Conservation (phyloP, 768 basidiomycete species). For the Hirschioporus abietinus region DNA sequence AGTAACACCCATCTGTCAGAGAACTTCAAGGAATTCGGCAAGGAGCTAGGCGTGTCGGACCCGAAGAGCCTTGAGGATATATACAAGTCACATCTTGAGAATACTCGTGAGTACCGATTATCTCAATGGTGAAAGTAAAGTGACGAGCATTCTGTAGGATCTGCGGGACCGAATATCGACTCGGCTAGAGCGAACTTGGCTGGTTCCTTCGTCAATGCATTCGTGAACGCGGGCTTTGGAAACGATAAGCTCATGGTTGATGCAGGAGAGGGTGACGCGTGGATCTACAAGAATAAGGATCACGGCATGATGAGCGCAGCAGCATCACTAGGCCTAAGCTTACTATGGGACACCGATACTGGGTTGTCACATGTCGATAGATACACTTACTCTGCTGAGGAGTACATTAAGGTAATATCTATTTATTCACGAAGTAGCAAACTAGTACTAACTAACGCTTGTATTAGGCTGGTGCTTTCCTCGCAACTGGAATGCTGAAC, state of each 20-base stretch:
- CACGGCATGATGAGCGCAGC: constrained; percentile 98
- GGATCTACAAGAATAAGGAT: constrained; percentile 99
- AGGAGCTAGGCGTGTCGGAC: constrained; percentile 86
- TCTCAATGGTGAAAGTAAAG: not conserved
- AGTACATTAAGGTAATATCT: constrained; percentile 80
- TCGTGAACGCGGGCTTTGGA: constrained; percentile 97
- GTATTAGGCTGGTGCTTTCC: constrained; percentile 76
- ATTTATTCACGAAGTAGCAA: not conserved
- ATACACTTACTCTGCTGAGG: constrained; percentile 94
- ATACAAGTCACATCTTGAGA: constrained; percentile 94
- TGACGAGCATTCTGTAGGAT: constrained; percentile 34
- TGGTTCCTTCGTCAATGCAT: constrained; percentile 97
- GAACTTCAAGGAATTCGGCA: constrained; percentile 88
- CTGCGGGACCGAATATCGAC: constrained; percentile 74
- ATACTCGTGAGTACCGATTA: constrained; percentile 53
- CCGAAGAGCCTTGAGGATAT: constrained; percentile 94
- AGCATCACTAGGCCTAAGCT: constrained; percentile 86
- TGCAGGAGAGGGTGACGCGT: constrained; percentile 93
- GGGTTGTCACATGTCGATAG: constrained; percentile 95
- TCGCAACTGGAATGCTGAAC: constrained; percentile 92
- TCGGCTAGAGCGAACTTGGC: constrained; percentile 93
- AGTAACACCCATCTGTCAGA: constrained; percentile 80
- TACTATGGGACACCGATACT: constrained; percentile 94
- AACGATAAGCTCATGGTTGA: constrained; percentile 99
- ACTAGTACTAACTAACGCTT: not conserved